Base-by-base conservation (phyloP, 2,329 filamentous ascomycete genomes). In the Macrophomina pseudophaseolina region DNA sequence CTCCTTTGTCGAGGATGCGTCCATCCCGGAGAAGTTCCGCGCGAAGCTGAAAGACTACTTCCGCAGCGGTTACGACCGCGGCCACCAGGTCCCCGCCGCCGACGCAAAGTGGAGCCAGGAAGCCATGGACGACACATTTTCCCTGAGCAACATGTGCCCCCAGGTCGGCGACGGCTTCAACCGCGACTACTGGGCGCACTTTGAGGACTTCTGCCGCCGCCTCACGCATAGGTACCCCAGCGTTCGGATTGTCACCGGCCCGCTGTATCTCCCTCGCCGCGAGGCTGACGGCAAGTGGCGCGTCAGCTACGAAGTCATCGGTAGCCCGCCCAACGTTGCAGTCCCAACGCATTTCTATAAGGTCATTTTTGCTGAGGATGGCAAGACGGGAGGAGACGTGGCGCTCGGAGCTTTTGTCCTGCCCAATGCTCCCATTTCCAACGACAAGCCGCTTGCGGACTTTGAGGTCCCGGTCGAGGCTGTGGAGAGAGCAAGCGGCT, bases 311-410 rank as follows among this genome's bases (percentile, higher is more conserved):
- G 95, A 99, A 82, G 91, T 99, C 68, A 97, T 99, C 72, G 95
- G 95, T 46, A 91, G 85, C 76, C 95, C 95, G 70, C 94, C 95
- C 7, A 96, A 93, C 74, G 91, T 99, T 65, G 94, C 95, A 32
- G 95, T 99, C 64, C 95, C 95, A 3, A 99, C 95, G 28, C 95
- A 99, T 80, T 99, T 99, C 82, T 99, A 97, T 87, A 99, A 99
- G 84, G 93, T 99, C 75, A 95, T 99, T 72, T 97, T 95, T 74
- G 95, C 92, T 32, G 95, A 99, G 81, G 93, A 97, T 74, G 91
- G 91, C 3, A 80, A 76, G 67, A 73, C 78, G 2, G 80, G 77
- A 9, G 91, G 92, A 18, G 75, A 76, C 11, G 95, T 99, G 40
- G 93, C 93, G 38, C 82, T 99, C 42, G 95, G 92, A 53, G 95